Percentiles rank a stretch among this genome's conserved stretches.
These are phyloP conservation scores for Heterobasidion irregulare DNA, from an alignment of 1,284 basidiomycete species.

Conservation along the genomic window DNA sequence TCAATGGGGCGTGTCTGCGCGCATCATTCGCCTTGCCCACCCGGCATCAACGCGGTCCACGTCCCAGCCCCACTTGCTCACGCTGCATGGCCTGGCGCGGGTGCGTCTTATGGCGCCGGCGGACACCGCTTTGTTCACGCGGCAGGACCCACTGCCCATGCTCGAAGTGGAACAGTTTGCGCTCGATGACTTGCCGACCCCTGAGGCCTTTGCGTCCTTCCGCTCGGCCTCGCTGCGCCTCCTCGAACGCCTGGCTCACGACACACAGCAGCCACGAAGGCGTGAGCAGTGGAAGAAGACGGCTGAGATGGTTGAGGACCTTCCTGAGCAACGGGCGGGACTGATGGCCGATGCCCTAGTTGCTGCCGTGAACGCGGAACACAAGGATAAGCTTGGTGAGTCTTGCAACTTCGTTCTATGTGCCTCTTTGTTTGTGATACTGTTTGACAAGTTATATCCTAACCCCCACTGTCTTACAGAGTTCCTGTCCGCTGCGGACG, in stretches of 20 bases:
- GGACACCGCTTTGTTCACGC: conserved; percentile 18
- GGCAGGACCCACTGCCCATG: conserved; percentile 22
- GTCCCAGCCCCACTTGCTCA: conserved; percentile 41
- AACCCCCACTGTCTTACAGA: conserved; percentile 14
- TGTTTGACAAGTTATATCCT: neutral
- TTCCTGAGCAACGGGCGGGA: conserved; percentile 46
- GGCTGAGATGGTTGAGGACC: conserved; percentile 55
- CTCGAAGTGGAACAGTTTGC: conserved; percentile 43
- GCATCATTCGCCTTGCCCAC: conserved; percentile 54
- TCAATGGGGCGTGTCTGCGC: conserved; percentile 41
- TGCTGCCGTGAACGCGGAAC: conserved; percentile 52
- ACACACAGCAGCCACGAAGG: conserved; percentile 41
- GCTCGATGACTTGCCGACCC: conserved; percentile 35
- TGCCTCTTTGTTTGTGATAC: neutral
- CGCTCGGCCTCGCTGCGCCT: conserved; percentile 55
- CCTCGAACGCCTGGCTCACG: conserved; percentile 57
- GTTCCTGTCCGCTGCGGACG: conserved; percentile 51
- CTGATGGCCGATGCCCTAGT: conserved; percentile 74
- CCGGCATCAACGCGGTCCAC: conserved; percentile 25
- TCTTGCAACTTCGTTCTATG: conserved; percentile 5
- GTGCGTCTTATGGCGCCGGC: conserved; percentile 31
- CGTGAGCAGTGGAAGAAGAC: conserved; percentile 61
- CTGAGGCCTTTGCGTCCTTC: conserved; percentile 53
- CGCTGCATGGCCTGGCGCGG: conserved; percentile 57
- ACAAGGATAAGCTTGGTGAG: conserved; percentile 63